These are phyloP conservation scores for Zymoseptoria tritici DNA, from an alignment of 2,329 filamentous ascomycete species.

Conservation along the genomic window DNA sequence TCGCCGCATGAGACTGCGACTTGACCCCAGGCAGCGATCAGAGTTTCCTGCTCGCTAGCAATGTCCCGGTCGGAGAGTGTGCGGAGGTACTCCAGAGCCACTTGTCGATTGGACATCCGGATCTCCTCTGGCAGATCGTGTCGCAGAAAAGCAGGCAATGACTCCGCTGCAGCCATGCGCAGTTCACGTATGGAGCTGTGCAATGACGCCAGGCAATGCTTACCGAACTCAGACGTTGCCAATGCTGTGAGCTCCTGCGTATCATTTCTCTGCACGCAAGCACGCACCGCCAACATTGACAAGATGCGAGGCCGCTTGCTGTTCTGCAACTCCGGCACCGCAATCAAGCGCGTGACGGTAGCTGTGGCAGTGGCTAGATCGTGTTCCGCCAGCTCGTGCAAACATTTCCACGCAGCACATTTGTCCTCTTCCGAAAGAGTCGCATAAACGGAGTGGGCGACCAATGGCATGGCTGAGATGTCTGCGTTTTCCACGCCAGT, in stretches of 20 bases:
- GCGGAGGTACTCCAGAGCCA: slow-evolving; percentile 63
- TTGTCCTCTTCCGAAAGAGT: slow-evolving; percentile 15
- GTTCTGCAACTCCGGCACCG: slow-evolving; percentile 35
- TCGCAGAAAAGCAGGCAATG: slow-evolving; percentile 52
- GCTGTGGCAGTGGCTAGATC: slow-evolving; percentile 7
- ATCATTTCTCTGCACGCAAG: slow-evolving; percentile 60
- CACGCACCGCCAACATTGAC: slow-evolving; percentile 64
- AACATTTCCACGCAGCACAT: slow-evolving; percentile 19
- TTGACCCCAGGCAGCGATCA: slow-evolving; percentile 79
- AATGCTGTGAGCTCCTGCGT: slow-evolving; percentile 7
- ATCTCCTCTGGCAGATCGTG: slow-evolving; percentile 41
- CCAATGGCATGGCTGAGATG: slow-evolving; percentile 11
- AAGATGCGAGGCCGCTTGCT: slow-evolving; percentile 58
- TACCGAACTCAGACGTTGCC: slow-evolving; percentile 53
- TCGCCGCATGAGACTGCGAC: slow-evolving; percentile 68
- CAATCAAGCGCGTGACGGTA: slow-evolving; percentile 23
- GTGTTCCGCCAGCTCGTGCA: slow-evolving; percentile 16
- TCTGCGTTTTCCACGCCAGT: slow-evolving; percentile 14
- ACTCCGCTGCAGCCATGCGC: slow-evolving; percentile 67
- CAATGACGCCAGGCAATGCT: slow-evolving; percentile 75
- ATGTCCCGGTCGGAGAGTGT: slow-evolving; percentile 63
- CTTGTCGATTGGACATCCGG: slow-evolving; percentile 58
- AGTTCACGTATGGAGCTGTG: slow-evolving; percentile 80
- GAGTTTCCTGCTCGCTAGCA: slow-evolving; percentile 67
- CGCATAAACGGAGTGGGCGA: slow-evolving; percentile 15